Base-by-base conservation (phyloP, 2,329 filamentous ascomycete genomes). In the Hypoxylon sp. region DNA sequence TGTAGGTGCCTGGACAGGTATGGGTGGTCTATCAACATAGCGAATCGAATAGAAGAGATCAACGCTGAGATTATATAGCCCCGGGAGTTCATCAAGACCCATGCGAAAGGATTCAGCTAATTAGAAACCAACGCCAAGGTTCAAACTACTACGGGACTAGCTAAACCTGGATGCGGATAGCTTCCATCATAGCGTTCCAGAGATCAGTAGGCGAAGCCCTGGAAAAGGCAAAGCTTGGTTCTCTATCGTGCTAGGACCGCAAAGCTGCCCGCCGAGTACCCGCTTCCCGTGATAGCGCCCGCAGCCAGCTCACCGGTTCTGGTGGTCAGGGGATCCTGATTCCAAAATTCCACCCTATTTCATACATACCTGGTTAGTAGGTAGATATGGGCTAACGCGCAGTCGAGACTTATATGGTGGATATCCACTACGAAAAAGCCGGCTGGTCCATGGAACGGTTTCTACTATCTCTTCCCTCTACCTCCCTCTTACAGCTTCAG, bases 151-250 rank as follows among this genome's bases (percentile, higher is more conserved):
- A 64, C 24, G 15, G 41, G 22, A 49, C 41, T 47, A 51, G 28
- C 64, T 65, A 64, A 32, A 43, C 55, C 51, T 30, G 10, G 28
- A 55, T 62, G 24, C 41, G 60, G 37, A 64, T 62, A 64, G 61
- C 55, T 53, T 59, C 52, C 39, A 46, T 47, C 57, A 54, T 56
- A 55, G 49, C 52, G 37, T 28, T 19, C 20, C 24, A 11, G 37
- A 43, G 53, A 62, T 63, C 59, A 4, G 22, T 62, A 53, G 54
- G 41, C 15, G 32, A 19, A 37, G 47, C 37, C 34, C 57, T 54
- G 22, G 46, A 67, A 64, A 39, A 4, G 64, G 57, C 17, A 56
- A 63, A 51, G 64, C 53, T 58, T 28, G 47, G 15, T 44, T 39
- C 34, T 30, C 26, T 26, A 49, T 52, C 26, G 52, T 34, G 30